Evolutionary conservation across 768 basidiomycete species (phyloP), one percentile per base, ranked within the genome.

Genomic region (Sarcodon aspratus): DNA sequence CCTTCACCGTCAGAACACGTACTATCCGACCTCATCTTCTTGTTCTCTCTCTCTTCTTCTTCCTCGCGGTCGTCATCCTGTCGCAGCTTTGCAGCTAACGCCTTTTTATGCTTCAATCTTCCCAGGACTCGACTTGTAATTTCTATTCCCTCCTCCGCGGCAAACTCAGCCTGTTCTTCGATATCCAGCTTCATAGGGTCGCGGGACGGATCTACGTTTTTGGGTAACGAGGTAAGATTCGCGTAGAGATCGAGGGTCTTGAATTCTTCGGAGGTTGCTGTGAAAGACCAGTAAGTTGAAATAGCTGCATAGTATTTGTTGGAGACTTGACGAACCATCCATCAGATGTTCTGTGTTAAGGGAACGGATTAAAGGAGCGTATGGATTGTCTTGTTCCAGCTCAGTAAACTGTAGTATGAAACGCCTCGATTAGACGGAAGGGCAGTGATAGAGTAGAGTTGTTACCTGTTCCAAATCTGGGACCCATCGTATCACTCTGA

Each of bases 191-290:
- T 61, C 53, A 66, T 67, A n/a, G 63, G 65, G 46, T 72, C 70
- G 47, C 70, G 68, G 36, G 72, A 72, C 4, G 57, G 64, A 33
- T 76, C 72, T 15, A 67, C 60, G 50, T 72, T 69, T 57, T 87
- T 87, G 3, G 85, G 84, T 51, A 87, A 65, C 17, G 72, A 68
- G 0, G 66, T 62, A 31, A 87, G 67, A 45, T 71, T 67, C 2
- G 67, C 63, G 56, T 89, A 89, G 2, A 87, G 63, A 46, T 84
- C 79, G 1, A 87, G 66, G 3, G 62, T 57, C 48, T 73, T 67
- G 4, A 82, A 58, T 12, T 79, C 77, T 8, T 69, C 68, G 3
- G 58, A 47, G 0, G 71, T 69, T 6, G 79, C 80, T 83, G 10
- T 43, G 9, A 13, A 52, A 36, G 33, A 18, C 7, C 35, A 27